Evolutionary conservation across 164 flowering plant species (phyloP).

Genomic region (Kingdonia uniflora): DNA sequence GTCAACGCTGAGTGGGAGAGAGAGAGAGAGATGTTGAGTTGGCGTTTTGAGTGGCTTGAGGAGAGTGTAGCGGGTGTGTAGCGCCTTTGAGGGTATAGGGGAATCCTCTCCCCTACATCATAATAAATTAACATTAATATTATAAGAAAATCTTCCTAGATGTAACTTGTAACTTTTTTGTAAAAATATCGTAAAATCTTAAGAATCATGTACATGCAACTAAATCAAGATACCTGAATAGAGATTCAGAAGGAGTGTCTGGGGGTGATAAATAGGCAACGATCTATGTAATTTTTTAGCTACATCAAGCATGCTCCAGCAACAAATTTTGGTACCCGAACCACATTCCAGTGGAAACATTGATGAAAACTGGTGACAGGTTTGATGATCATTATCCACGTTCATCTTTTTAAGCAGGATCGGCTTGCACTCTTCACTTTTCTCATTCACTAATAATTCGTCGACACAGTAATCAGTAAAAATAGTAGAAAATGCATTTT

Average conservation of each 20-base stretch:
- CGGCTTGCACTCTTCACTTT: conserved; percentile 10
- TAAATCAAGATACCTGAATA: conserved; percentile 48
- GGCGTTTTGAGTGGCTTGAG: no score
- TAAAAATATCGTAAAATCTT: no score
- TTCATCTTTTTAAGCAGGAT: conserved; percentile 8
- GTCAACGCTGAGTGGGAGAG: no score
- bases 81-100: no score
- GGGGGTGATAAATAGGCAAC: conserved; percentile 69
- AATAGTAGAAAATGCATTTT: conserved; percentile 13
- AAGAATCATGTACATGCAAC: neutral
- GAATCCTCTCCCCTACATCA: no score
- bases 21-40: no score
- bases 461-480: conserved; percentile 21
- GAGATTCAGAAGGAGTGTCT: conserved; percentile 53
- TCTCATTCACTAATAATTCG: conserved; percentile 14
- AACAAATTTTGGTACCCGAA: conserved; percentile 16
- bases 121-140: no score
- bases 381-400: conserved; percentile 12
- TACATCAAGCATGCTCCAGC: conserved; percentile 43
- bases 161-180: no score
- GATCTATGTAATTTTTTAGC: conserved; percentile 43
- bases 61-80: no score
- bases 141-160: no score
- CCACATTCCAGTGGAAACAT: conserved; percentile 14
- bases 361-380: conserved; percentile 14